Evolutionary conservation across 176 grass and related monocot genomes (phyloP), one percentile per base, ranked within the genome.

Genomic region (Poa pratensis): DNA sequence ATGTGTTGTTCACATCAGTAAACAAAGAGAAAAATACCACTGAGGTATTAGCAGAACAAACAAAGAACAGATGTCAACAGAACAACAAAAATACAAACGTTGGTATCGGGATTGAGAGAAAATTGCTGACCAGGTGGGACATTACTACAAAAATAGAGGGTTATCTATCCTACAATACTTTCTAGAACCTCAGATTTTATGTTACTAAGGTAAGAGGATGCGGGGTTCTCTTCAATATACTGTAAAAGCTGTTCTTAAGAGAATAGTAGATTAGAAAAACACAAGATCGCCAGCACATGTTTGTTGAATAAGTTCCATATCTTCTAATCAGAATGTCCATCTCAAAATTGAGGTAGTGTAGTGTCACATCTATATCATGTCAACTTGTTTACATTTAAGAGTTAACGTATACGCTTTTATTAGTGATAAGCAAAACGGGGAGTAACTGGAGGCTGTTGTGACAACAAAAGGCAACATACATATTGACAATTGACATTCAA

Each of bases 1-100:
- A 22, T 20, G 30, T 51, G 37, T n/a, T 16, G 58, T 58, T 81
- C 20, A 26, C 75, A 74, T 67, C 62, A 30, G 5, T 19, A 54
- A 61, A 60, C 24, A 2, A 0, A 4, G 1, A 18, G 0, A 28
- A 40, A 72, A 27, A 61, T 42, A 53, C n/a, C 12, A 70, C 12
- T 45, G 0, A 43, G 22, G 23, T 51, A 51, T 8, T 11, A 30
- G 9, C 43, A 75, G 79, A 87, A 76, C 39, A 45, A 84, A 69
- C 42, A 87, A 87, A 69, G 19, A 62, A 5, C 14, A 80, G 9
- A n/a, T n/a, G n/a, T n/a, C n/a, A n/a, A n/a, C n/a, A n/a, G n/a
- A n/a, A n/a, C n/a, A n/a, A n/a, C n/a, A n/a, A n/a, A n/a, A n/a
- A n/a, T n/a, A n/a, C n/a, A n/a, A n/a, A n/a, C n/a, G n/a, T n/a